Conservation (phyloP, 768 basidiomycete genomes). For the Phlebiopsis gigantea region DNA sequence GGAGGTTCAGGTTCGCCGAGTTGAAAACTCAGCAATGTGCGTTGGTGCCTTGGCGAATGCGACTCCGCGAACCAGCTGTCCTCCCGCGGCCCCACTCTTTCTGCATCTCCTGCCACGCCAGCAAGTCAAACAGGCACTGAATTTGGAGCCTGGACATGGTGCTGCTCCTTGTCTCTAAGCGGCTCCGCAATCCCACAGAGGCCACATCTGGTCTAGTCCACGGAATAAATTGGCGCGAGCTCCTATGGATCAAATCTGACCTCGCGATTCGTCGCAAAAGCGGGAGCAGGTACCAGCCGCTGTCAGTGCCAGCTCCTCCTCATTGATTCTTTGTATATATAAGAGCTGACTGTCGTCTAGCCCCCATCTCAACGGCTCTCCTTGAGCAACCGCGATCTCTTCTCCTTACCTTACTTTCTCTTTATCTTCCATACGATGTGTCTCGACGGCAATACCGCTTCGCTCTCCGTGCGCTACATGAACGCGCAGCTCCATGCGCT, state of each 20-base stretch:
- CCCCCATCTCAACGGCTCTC: neutral
- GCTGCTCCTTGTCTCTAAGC: neutral
- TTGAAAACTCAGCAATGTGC: neutral
- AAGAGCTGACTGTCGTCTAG: neutral
- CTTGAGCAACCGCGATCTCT: neutral
- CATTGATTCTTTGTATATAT: neutral
- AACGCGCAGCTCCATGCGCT: slow-evolving; percentile 20
- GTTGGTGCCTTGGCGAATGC: neutral
- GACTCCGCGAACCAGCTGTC: neutral
- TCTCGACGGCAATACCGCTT: slow-evolving; percentile 20
- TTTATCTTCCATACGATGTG: slow-evolving; percentile 13
- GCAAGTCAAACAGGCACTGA: neutral
- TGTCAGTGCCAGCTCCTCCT: neutral
- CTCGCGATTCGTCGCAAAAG: neutral
- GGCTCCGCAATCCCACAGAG: neutral
- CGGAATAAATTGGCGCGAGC: no score
- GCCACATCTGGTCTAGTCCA: neutral
- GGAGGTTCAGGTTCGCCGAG: neutral
- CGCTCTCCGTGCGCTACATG: slow-evolving; percentile 19
- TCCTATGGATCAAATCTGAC: neutral
- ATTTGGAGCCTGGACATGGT: neutral
- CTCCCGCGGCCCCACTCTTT: neutral
- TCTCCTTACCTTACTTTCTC: neutral
- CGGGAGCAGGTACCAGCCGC: neutral
- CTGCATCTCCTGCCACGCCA: neutral